Base-by-base conservation (phyloP, 31 red algal genomes). In the Odonthalia washingtoniensis region DNA sequence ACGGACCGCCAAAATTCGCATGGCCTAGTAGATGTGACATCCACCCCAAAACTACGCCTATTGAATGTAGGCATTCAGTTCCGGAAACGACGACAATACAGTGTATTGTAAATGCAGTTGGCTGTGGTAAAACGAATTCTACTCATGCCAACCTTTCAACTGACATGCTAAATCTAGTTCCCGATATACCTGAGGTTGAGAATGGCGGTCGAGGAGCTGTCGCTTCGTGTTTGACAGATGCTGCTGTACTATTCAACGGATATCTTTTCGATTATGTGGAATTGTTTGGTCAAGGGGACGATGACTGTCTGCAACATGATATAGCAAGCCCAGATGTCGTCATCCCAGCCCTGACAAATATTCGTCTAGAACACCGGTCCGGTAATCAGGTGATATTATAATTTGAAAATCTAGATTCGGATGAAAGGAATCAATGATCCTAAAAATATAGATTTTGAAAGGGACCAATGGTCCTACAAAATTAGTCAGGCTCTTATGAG, bases 251-350 rank as follows among this genome's bases (percentile, higher is more conserved):
- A 1, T 2, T 1, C 1, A 46, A 81, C 39, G 90, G 81, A 28
- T 67, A 68, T 67, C 77, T 86, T 69, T 41, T 80, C 38, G 66
- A 92, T 6, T 84, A 81, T 39, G 21, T 34, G 42, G 57, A 87
- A 33, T 46, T 86, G 31, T 34, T 81, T 57, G 30, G 68, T 4
- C 43, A 63, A 14, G 5, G 17, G 32, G 52, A 77, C 36, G 38
- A 70, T 9, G 3, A 18, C 12, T 40, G 64, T 65, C 28, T 49
- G 2, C 41, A 30, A 1, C 2, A 85, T 5, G 77, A 85, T 38
- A 77, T 89, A 87, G 91, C 72, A 26, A 81, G 75, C 75, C 85
- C 91, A 3, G 91, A 94, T 74, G 32, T 85, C 81, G 91, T 94
- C 27, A 75, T 94, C 52, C 83, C 85, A 46, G 89, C 91, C 4